Evolutionary conservation across 139 green algal species (phyloP).

Genomic region (Coelastrella sp.): DNA sequence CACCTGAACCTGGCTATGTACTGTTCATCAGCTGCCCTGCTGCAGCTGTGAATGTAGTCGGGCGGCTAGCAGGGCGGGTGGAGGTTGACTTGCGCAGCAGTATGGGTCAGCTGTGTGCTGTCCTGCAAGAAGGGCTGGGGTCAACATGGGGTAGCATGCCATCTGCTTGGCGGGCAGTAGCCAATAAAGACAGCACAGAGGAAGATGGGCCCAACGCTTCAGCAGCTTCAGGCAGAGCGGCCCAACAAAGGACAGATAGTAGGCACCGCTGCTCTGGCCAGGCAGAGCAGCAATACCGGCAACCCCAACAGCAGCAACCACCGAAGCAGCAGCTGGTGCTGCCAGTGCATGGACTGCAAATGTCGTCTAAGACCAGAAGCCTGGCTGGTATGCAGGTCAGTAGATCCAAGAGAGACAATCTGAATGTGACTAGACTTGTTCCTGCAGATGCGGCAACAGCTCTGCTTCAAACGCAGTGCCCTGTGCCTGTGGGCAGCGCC

Average conservation of each 20-base stretch:
- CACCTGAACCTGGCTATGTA: constrained; percentile 31
- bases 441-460: too few species aligned
- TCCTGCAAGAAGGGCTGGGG: constrained; percentile 1
- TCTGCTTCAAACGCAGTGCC: neutral
- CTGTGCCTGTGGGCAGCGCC: too few species aligned
- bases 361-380: constrained; percentile 36
- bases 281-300: neutral
- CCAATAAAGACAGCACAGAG: neutral
- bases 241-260: neutral
- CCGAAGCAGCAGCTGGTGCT: constrained; percentile 23
- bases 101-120: neutral
- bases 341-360: constrained; percentile 33
- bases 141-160: constrained; percentile 20
- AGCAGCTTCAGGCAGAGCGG: neutral
- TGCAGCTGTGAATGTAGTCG: neutral
- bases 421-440: neutral
- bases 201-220: neutral
- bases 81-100: constrained; percentile 14
- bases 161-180: constrained; percentile 13
- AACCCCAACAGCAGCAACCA: neutral
- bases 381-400: constrained; percentile 25
- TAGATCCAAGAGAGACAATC: neutral
- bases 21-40: constrained; percentile 4
- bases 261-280: neutral
- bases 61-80: neutral